phyloP scores from a whole-genome alignment of 495 filamentous ascomycete species.

The Neurospora sp. region DNA sequence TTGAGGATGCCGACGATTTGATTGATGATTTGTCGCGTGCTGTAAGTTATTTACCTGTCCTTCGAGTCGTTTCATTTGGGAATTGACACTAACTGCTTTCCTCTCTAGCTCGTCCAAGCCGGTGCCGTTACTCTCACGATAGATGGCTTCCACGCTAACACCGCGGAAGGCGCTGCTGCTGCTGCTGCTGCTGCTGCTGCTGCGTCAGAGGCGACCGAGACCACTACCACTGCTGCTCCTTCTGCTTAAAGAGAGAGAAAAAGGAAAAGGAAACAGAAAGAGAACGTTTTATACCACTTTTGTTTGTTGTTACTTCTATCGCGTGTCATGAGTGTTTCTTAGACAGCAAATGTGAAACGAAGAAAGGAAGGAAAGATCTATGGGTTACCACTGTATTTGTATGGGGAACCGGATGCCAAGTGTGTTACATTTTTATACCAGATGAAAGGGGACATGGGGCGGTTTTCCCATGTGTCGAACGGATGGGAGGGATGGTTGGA shows the following conservation, averaged over 20 bases:
- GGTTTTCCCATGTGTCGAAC: not conserved
- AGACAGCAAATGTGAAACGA: not conserved
- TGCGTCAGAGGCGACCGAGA: not conserved
- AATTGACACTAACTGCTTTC: not conserved
- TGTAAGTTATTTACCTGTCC: constrained; percentile 47
- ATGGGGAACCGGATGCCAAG: not conserved
- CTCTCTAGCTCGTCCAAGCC: constrained; percentile 65
- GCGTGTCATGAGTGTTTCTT: not conserved
- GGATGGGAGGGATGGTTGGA: not conserved
- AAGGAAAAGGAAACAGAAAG: not conserved
- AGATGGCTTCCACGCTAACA: constrained; percentile 60
- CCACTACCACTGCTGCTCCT: not conserved
- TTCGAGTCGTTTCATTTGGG: not conserved
- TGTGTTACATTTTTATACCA: not conserved
- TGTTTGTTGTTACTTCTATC: not conserved
- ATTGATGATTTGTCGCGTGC: constrained; percentile 87
- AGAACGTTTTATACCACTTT: not conserved
- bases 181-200: not conserved
- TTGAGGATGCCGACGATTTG: constrained; percentile 87
- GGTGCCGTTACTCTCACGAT: constrained; percentile 79
- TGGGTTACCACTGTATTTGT: not conserved
- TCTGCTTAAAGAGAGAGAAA: not conserved
- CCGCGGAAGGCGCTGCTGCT: constrained; percentile 1
- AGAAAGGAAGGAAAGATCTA: not conserved
- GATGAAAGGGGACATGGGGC: not conserved